Conservation (phyloP, 345 rosid species). For the Ailanthus altissimus region DNA sequence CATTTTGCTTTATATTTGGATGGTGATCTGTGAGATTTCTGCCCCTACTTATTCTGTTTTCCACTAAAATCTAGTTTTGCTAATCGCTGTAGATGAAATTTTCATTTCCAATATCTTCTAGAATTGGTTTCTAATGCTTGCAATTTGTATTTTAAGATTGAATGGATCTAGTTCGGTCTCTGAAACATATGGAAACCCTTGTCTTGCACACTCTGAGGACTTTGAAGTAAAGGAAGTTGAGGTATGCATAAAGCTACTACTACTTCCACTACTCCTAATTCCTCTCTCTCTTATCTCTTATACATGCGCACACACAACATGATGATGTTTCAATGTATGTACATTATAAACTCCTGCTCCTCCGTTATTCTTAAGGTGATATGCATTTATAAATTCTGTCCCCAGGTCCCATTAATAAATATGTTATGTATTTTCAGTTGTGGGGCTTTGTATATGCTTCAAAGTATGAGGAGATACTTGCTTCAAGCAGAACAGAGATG, state of each 20-base stretch:
- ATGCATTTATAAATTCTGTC: neutral
- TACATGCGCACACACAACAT: neutral
- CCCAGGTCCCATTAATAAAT: neutral
- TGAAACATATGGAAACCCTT: conserved; percentile 89
- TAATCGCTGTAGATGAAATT: neutral
- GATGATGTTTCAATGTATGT: neutral
- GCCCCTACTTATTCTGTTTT: neutral
- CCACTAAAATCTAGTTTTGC: neutral
- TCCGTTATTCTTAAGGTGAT: neutral
- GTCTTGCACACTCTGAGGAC: conserved; percentile 77
- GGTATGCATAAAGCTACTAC: conserved; percentile 44
- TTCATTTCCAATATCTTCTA: neutral
- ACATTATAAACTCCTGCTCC: neutral
- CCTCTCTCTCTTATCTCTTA: neutral
- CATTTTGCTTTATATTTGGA: conserved; percentile 92
- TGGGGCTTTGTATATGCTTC: conserved; percentile 93
- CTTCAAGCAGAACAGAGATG: conserved; percentile 59
- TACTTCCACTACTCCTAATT: neutral
- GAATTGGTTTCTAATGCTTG: conserved; percentile 8
- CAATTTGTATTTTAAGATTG: conserved; percentile 43
- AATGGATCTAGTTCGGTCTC: conserved; percentile 90
- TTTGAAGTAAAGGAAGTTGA: conserved; percentile 91
- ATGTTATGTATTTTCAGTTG: conserved; percentile 48
- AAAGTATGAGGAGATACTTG: conserved; percentile 79
- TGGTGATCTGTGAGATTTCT: conserved; percentile 71